phyloP scores from a whole-genome alignment of 164 flowering plant genomes.

The Amborella trichopoda region DNA sequence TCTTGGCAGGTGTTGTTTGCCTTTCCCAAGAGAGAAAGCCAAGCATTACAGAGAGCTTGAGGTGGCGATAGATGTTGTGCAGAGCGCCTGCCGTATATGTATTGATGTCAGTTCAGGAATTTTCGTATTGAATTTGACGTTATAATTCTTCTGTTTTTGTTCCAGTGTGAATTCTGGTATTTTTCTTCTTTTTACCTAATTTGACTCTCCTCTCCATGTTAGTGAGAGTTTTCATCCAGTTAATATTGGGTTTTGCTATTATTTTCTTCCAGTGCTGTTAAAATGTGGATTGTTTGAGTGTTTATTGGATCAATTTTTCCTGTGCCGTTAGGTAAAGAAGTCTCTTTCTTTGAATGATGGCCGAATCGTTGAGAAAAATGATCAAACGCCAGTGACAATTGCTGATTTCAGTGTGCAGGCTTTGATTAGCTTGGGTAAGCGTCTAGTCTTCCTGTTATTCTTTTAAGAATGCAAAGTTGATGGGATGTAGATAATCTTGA shows the following conservation, averaged over 20 bases:
- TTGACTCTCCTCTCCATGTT: no score
- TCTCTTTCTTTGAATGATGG: conserved; percentile 41
- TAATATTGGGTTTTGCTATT: conserved; percentile 3
- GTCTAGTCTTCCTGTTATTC: no score
- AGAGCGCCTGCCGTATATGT: conserved; percentile 78
- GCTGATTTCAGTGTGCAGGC: conserved; percentile 97
- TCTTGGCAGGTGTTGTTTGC: conserved; percentile 56
- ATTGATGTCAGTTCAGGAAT: conserved; percentile 41
- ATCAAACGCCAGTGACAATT: conserved; percentile 75
- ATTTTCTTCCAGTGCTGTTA: background rate
- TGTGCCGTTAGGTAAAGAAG: conserved; percentile 39
- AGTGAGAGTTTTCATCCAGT: no score
- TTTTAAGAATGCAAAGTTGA: no score
- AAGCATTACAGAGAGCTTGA: conserved; percentile 66
- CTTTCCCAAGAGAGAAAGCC: conserved; percentile 37
- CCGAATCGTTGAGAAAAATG: conserved; percentile 54
- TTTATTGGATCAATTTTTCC: background rate
- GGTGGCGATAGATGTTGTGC: conserved; percentile 71
- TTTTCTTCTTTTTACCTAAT: background rate
- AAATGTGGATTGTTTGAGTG: no score
- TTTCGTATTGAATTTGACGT: background rate
- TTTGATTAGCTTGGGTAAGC: conserved; percentile 73
- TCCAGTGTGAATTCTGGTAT: background rate
- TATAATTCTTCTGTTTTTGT: background rate
- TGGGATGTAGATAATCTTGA: no score